Base-by-base conservation (phyloP, 768 basidiomycete genomes). In the Peribolospora baueri region DNA sequence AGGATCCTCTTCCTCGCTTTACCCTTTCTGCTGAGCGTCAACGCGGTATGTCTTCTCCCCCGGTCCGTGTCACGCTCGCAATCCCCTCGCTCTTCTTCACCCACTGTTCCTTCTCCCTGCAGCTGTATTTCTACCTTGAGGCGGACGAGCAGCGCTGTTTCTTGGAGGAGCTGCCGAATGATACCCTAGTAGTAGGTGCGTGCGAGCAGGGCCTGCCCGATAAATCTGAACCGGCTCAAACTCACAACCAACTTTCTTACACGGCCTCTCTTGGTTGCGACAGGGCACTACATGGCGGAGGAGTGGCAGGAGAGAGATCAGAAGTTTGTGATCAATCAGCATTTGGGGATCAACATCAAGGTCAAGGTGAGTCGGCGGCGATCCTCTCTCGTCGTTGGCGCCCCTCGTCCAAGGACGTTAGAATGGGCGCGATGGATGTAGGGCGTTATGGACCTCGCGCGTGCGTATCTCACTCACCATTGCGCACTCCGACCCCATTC, bases 81-180 rank as follows among this genome's bases (percentile, higher is more conserved):
- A 25, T 25, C 25, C 25, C 25, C 25, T 25, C 25, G 25, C 25
- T 25, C 25, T 25, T 25, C 25, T 25, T 25, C 25, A 1, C 25
- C 25, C 25, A 25, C 25, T 25, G 25, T 25, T 25, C 25, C 25
- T 25, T 0, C 46, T 56, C 54, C 11, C 51, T 66, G 58, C 86
- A 84, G 39, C 79, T 98, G 38, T 93, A 98, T 66, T 93, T 97
- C 69, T 98, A 98, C 66, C 77, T 98, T 56, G 87, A 93, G 9
- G 62, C 87, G 13, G 82, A 84, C 64, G 85, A 93, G 68, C 80
- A 82, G 63, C 76, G 83, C 50, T 98, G 93, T 67, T 97, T 97
- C 70, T 76, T 97, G 56, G 93, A 97, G 65, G 93, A 98, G 67
- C 71, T 97, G 14, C 91, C 93, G 9, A 78, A 79, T 3, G 82